Conservation (phyloP, 2,329 filamentous ascomycete species). For the Diaporthe eres region DNA sequence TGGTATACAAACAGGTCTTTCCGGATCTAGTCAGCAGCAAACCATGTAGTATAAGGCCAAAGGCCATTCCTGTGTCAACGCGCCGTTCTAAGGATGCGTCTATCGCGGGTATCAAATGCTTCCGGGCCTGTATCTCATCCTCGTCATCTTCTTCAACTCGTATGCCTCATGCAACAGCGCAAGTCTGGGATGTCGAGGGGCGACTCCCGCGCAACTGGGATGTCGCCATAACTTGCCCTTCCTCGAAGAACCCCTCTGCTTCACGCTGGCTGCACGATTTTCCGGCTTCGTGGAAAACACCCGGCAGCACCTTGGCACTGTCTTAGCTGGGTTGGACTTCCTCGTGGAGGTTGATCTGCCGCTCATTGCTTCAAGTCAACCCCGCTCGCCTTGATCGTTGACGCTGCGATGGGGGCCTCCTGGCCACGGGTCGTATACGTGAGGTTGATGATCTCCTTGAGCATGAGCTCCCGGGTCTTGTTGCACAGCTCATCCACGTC, state of each 20-base stretch:
- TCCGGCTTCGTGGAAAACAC: background rate
- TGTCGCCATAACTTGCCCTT: background rate
- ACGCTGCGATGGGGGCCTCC: conserved; percentile 40
- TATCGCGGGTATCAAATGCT: conserved; percentile 41
- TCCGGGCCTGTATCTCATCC: conserved; percentile 19
- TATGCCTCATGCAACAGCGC: background rate
- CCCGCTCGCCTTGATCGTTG: conserved; percentile 40
- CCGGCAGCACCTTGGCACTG: background rate
- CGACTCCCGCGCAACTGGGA: background rate
- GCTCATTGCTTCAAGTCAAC: conserved; percentile 42
- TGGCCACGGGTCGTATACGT: conserved; percentile 65
- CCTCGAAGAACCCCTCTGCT: background rate
- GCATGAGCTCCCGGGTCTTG: conserved; percentile 81
- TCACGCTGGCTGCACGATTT: background rate
- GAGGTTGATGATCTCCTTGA: conserved; percentile 72
- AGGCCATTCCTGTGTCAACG: conserved; percentile 27
- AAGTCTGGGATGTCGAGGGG: background rate
- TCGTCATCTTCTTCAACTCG: background rate
- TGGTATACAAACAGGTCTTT: conserved; percentile 26
- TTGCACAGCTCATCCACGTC: conserved; percentile 83
- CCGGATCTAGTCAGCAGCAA: conserved; percentile 35
- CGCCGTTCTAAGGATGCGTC: conserved; percentile 41
- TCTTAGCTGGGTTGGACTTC: background rate
- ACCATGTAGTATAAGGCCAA: conserved; percentile 10
- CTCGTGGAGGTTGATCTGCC: background rate